A percentile compares a stretch with the other conserved stretches of the same genome.
Conservation (phyloP, 2,329 filamentous ascomycete genomes). For the Penicillium digitatum region DNA sequence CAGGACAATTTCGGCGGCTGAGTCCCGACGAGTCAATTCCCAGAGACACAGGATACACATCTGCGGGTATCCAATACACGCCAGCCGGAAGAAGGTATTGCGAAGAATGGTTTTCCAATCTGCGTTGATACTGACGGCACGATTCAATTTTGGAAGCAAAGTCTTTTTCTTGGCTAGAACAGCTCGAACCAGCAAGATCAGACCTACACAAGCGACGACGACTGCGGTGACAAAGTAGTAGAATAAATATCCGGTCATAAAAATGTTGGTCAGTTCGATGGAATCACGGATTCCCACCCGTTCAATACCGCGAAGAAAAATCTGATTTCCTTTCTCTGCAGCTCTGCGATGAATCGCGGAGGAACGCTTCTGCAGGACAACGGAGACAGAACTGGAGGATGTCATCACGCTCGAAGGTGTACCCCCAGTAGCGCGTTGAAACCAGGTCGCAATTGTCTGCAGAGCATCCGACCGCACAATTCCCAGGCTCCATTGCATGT, state of each 20-base stretch:
- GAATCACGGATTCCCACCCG: constrained; percentile 78
- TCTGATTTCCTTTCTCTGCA: constrained; percentile 30
- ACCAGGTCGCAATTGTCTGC: constrained; percentile 88
- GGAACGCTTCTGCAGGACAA: constrained; percentile 67
- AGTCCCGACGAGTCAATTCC: constrained; percentile 85
- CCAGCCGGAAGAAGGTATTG: constrained; percentile 85
- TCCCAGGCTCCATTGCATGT: constrained; percentile 97
- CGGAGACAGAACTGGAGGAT: constrained; percentile 66
- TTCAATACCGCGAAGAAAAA: constrained; percentile 73
- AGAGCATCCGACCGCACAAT: constrained; percentile 81
- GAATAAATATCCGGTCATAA: constrained; percentile 85
- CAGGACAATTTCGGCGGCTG: constrained; percentile 76
- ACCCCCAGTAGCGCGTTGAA: constrained; percentile 87
- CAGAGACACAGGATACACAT: constrained; percentile 87
- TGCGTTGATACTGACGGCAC: constrained; percentile 68
- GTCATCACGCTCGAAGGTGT: constrained; percentile 73
- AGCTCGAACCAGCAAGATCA: constrained; percentile 70
- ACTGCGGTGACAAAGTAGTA: constrained; percentile 81
- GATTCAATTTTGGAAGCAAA: constrained; percentile 67
- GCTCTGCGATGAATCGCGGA: constrained; percentile 34
- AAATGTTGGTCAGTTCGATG: constrained; percentile 88
- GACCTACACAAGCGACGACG: constrained; percentile 56
- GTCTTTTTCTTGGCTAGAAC: constrained; percentile 71
- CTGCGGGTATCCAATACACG: constrained; percentile 85
- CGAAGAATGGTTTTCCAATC: constrained; percentile 90